Evolutionary conservation across 371 early-diverging fungal genomes (phyloP), one percentile per base, ranked within the genome.

Genomic region (Choanephora cucurbitarum): DNA sequence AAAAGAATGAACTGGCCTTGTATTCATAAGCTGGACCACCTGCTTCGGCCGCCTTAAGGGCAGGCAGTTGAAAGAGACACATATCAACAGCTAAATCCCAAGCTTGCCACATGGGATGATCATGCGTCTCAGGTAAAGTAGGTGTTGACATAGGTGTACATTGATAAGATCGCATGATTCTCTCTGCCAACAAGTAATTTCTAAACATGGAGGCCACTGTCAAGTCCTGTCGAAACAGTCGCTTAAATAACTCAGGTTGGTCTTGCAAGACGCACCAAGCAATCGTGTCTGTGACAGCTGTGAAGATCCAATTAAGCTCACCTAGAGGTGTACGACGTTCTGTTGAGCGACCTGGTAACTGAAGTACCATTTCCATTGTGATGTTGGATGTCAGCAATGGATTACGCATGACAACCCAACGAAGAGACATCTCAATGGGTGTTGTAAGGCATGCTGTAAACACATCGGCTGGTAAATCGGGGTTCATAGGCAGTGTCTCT

Each of bases 231-330:
- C 99, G 72, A 69, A 97, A 98, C 33, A 97, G 79, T 34, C 85
- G 82, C 66, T 93, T 90, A 73, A 98, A 98, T 28, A 92, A 60
- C 49, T 92, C 95, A 11, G 89, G 88, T 15, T 94, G 90, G 48
- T 72, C 72, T 47, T 79, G 79, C 28, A 98, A 70, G 14, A 92
- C 90, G 60, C 86, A 92, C 99, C 99, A 98, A n/a, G 99, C 99
- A 50, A 98, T 98, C 6, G 98, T 97, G 72, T 98, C 99, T 0
- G 96, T 97, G 28, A 98, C 93, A 28, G 99, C 92, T 0, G 97
- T 97, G 64, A 98, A 96, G 14, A 98, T 95, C 98, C 98, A 98
- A 67, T 95, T 96, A 48, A 98, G 82, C 66, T 98, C 97, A 52
- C 98, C 98, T 9, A 96, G 72, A 0, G 97, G 96, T 1, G 97